Evolutionary conservation across 2,329 filamentous ascomycete genomes (phyloP).

Genomic region (Colletotrichum lini): DNA sequence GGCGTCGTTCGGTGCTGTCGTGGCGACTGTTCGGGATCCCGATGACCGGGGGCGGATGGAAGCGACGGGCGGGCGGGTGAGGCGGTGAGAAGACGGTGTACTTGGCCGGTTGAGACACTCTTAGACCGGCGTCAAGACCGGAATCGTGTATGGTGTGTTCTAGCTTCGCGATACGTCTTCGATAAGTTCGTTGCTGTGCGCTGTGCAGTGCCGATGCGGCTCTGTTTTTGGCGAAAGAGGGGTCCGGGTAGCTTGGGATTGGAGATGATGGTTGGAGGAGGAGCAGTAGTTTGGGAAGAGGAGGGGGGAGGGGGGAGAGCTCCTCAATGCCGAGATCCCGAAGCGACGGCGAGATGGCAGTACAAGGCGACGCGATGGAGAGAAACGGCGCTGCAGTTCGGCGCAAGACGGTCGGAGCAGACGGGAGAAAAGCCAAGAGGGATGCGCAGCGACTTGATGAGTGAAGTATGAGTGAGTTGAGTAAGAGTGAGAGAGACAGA

Average conservation of each 20-base stretch:
- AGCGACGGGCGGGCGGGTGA: background rate
- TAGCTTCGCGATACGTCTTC: background rate
- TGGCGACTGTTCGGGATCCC: slow-evolving; percentile 32
- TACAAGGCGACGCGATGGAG: slow-evolving; percentile 4
- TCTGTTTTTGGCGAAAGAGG: slow-evolving; percentile 7
- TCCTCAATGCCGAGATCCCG: slow-evolving; percentile 32
- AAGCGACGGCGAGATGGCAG: slow-evolving; percentile 19
- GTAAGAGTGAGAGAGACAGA: background rate
- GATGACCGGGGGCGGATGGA: slow-evolving; percentile 9
- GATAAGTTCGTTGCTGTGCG: background rate
- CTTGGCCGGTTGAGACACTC: background rate
- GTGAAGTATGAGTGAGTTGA: too few species aligned
- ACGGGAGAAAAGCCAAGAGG: background rate
- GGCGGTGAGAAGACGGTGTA: background rate
- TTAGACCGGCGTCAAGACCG: background rate
- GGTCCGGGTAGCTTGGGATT: slow-evolving; percentile 11
- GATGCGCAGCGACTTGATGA: too few species aligned
- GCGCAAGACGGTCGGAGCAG: background rate
- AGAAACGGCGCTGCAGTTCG: background rate
- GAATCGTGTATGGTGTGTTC: background rate
- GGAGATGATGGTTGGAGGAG: background rate
- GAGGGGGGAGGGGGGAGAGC: background rate
- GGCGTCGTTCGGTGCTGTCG: slow-evolving; percentile 29
- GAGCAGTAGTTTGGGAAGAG: too few species aligned
- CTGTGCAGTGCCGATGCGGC: slow-evolving; percentile 13